These are phyloP conservation scores for Tephrocybe sp. DNA, from an alignment of 768 basidiomycete genomes.

Conservation along the genomic window DNA sequence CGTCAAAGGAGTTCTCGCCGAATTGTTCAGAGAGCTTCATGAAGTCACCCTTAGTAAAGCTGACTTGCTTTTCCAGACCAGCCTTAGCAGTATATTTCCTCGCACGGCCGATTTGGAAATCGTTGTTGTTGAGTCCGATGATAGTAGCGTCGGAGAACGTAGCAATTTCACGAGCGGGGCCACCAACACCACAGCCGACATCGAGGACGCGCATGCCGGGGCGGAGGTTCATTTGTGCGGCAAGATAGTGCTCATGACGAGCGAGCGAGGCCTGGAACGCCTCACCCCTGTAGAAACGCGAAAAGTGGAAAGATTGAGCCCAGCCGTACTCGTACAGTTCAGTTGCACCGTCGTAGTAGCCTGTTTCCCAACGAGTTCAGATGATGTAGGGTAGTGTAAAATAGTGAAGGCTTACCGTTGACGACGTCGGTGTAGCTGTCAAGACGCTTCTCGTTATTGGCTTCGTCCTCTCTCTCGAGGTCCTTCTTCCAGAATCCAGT, in stretches of 20 bases:
- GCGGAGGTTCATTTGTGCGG: constrained; percentile 77
- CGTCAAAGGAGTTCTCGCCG: constrained; percentile 91
- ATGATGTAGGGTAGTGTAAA: neutral
- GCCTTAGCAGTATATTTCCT: constrained; percentile 74
- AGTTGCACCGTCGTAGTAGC: constrained; percentile 97
- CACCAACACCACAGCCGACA: constrained; percentile 97
- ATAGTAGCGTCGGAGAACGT: constrained; percentile 84
- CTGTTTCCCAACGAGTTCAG: constrained; percentile 31
- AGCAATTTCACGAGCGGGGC: constrained; percentile 94
- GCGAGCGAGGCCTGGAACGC: constrained; percentile 72
- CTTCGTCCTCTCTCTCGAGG: constrained; percentile 58
- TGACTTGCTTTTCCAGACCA: constrained; percentile 73
- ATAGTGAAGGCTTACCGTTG: constrained; percentile 57
- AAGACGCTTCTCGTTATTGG: constrained; percentile 69
- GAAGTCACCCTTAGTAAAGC: constrained; percentile 92
- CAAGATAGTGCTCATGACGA: constrained; percentile 97
- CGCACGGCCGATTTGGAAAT: constrained; percentile 90
- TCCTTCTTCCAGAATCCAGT: constrained; percentile 92
- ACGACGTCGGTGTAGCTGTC: constrained; percentile 90
- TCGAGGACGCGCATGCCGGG: constrained; percentile 96
- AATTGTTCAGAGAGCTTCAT: constrained; percentile 93
- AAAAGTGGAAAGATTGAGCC: constrained; percentile 93
- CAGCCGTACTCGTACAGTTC: constrained; percentile 95
- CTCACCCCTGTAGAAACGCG: constrained; percentile 93
- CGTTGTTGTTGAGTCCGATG: constrained; percentile 93